phyloP scores from a whole-genome alignment of 129 eudicot genomes.

The Arctium minus region DNA sequence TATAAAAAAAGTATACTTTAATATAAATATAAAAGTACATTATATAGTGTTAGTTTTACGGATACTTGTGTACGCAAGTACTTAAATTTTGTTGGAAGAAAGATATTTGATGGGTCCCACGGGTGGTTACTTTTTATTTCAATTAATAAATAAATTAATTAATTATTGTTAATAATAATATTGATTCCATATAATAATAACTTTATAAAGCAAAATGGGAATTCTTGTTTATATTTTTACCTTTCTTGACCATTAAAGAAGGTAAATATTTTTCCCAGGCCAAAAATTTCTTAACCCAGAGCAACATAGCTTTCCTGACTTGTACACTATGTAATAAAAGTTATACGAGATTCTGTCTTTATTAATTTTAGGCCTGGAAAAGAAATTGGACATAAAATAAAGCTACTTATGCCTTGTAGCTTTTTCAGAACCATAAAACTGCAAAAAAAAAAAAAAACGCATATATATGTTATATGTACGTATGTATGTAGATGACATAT shows the following conservation, averaged over 20 bases:
- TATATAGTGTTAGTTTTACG: too few species aligned
- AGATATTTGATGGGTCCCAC: not conserved
- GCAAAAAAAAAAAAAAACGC: not conserved
- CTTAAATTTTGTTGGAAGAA: not conserved
- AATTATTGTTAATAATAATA: not conserved
- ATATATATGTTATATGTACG: not conserved
- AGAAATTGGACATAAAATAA: not conserved
- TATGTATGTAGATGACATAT: not conserved
- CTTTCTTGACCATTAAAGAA: conserved; percentile 27
- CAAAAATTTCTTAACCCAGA: not conserved
- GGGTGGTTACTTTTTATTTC: not conserved
- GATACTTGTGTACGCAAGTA: not conserved
- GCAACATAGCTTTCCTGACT: not conserved
- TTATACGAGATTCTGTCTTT: not conserved
- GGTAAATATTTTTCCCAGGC: not conserved
- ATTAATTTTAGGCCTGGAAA: not conserved
- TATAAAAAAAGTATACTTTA: too few species aligned
- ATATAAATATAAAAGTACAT: too few species aligned
- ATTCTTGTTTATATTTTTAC: conserved; percentile 10
- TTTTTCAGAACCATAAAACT: conserved; percentile 13
- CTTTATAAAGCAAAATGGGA: conserved; percentile 2
- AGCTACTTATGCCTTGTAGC: conserved; percentile 8
- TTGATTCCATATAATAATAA: not conserved
- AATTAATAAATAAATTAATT: not conserved
- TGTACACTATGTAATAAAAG: not conserved